Conservation (phyloP, 164 flowering plant genomes). For the Vitis labrusca region DNA sequence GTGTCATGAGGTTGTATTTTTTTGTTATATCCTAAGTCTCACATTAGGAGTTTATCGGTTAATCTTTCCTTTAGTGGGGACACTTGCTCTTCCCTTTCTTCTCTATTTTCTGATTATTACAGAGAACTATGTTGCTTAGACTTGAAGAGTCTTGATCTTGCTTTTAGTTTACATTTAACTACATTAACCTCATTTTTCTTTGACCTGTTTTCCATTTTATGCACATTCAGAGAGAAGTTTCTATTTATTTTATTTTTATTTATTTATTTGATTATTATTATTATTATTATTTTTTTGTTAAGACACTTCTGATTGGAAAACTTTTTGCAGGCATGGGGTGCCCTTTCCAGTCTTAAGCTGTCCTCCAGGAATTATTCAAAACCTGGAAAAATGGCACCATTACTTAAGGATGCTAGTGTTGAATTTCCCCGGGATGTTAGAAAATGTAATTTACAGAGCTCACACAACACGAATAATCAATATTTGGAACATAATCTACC, state of each 20-base stretch:
- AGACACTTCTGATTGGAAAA: neutral
- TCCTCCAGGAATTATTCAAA: slow-evolving; percentile 53
- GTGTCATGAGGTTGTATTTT: too few species aligned
- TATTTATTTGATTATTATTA: neutral
- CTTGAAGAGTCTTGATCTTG: neutral
- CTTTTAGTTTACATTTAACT: neutral
- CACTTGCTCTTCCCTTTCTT: neutral
- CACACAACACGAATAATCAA: slow-evolving; percentile 24
- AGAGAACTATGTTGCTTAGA: neutral
- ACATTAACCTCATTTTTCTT: neutral
- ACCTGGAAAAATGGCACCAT: slow-evolving; percentile 68
- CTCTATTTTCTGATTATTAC: neutral
- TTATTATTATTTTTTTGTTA: too few species aligned
- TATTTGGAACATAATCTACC: slow-evolving; percentile 16
- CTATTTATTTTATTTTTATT: neutral
- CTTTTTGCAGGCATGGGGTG: slow-evolving; percentile 78
- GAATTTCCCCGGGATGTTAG: slow-evolving; percentile 21
- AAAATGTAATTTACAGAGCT: slow-evolving; percentile 25
- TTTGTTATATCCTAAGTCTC: too few species aligned
- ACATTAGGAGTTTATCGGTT: too few species aligned
- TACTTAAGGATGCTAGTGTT: slow-evolving; percentile 24
- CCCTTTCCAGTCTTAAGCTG: slow-evolving; percentile 56
- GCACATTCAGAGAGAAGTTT: neutral
- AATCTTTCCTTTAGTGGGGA: neutral
- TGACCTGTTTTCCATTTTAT: neutral